Base-by-base conservation (phyloP, 306 rosid species). In the Castanospermum australe region DNA sequence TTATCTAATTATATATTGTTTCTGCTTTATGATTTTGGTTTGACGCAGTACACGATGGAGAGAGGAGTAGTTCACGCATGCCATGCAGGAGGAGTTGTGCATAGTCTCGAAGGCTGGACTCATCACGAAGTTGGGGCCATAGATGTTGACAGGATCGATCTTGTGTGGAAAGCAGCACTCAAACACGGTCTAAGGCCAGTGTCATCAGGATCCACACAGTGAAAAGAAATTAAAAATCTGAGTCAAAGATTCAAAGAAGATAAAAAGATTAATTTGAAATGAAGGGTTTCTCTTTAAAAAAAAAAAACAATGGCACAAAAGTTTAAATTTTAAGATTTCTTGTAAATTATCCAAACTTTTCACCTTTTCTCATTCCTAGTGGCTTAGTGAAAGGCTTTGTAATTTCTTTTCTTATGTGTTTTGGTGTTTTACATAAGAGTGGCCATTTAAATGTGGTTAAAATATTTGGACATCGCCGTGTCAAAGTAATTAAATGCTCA, bases 1-100 rank as follows among this genome's bases (percentile, higher is more conserved):
- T 22, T 42, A 28, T 25, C 14, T 4, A 7, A 4, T 28, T 20
- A 4, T 2, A 5, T 0, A 72, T 52, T 47, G 15, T 0, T 75
- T 45, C 6, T 51, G 24, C 9, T 33, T 14, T 4, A 2, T 70
- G 45, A 17, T 11, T 42, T 38, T 56, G 35, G 38, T 28, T 17
- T 22, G 33, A 36, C 20, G 20, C 83, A 94, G 98, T 92, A 94
- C 87, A 89, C 97, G 6, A 90, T 94, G 98, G 92, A 79, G 5
- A 92, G 98, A 79, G 98, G 97, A 69, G 93, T 92, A 0, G 97
- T 94, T 20, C 97, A 94, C 44, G 98, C 98, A 30, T 94, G 98
- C 79, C 98, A 94, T 67, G 98, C 98, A 0, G 98, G 98, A 13
- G 98, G 98, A 4, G 89, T 94, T 54, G 91, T 94, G 24, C 98